Evolutionary conservation across 2,329 filamentous ascomycete species (phyloP).

Genomic region (Penicillium digitatum): DNA sequence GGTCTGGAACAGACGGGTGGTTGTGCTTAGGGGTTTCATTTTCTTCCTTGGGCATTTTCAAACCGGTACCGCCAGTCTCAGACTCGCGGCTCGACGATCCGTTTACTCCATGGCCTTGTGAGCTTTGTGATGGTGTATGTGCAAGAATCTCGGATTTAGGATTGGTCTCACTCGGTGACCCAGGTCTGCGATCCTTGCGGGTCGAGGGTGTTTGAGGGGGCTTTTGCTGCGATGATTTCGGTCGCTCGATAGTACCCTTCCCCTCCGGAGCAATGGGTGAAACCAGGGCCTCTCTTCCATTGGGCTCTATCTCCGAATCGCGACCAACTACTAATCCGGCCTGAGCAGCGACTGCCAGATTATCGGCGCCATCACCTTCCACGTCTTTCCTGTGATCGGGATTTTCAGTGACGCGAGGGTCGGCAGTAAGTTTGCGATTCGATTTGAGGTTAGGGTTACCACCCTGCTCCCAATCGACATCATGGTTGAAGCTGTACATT

Average conservation of each 20-base stretch:
- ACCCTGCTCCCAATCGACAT: slow-evolving; percentile 61
- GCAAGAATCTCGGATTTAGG: slow-evolving; percentile 20
- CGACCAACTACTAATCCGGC: slow-evolving; percentile 60
- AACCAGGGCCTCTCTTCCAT: slow-evolving; percentile 66
- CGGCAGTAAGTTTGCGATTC: slow-evolving; percentile 53
- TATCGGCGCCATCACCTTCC: slow-evolving; percentile 71
- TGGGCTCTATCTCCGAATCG: slow-evolving; percentile 65
- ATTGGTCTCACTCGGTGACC: slow-evolving; percentile 13
- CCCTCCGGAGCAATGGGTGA: slow-evolving; percentile 62
- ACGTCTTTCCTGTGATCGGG: slow-evolving; percentile 68
- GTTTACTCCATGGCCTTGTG: slow-evolving; percentile 56
- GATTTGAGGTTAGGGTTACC: slow-evolving; percentile 56
- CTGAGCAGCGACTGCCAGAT: slow-evolving; percentile 64
- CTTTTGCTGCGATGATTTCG: slow-evolving; percentile 45
- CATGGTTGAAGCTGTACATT: slow-evolving; percentile 69
- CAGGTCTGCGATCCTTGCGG: slow-evolving; percentile 19
- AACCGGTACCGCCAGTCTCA: slow-evolving; percentile 77
- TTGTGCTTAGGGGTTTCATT: slow-evolving; percentile 50
- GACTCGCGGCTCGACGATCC: slow-evolving; percentile 70
- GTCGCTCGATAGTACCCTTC: slow-evolving; percentile 55
- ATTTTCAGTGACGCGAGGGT: slow-evolving; percentile 59
- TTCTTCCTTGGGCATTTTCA: slow-evolving; percentile 46
- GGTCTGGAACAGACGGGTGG: slow-evolving; percentile 57
- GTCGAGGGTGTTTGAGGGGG: slow-evolving; percentile 16
- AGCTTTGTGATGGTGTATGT: slow-evolving; percentile 20